Percentiles rank a stretch among this genome's conserved stretches.
Conservation (phyloP, 1,284 basidiomycete species). For the Singerocomus rubriflavus region DNA sequence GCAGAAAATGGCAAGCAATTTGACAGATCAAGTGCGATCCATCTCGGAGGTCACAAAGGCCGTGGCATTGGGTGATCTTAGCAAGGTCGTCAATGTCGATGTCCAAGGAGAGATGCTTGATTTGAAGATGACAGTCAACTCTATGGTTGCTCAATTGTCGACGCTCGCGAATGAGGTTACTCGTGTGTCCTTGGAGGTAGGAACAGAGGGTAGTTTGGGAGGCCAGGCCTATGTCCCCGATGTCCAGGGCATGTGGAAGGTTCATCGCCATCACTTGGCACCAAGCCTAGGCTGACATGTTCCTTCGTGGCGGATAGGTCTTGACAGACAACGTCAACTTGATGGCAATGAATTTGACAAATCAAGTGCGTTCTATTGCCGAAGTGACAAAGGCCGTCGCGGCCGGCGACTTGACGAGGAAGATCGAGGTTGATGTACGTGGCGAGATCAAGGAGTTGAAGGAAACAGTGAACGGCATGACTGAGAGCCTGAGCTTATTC, state of each 20-base stretch:
- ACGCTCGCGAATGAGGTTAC: slow-evolving; percentile 85
- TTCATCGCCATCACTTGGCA: slow-evolving; percentile 26
- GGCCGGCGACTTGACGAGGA: slow-evolving; percentile 84
- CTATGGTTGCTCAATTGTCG: slow-evolving; percentile 86
- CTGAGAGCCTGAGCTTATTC: slow-evolving; percentile 82
- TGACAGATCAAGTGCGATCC: slow-evolving; percentile 96
- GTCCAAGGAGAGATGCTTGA: slow-evolving; percentile 98
- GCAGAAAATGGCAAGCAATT: slow-evolving; percentile 85
- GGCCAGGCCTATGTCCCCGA: slow-evolving; percentile 89
- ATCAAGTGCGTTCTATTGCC: slow-evolving; percentile 88
- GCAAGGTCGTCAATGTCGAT: slow-evolving; percentile 89
- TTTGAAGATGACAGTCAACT: slow-evolving; percentile 88
- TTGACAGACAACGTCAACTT: slow-evolving; percentile 80
- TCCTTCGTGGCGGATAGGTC: slow-evolving; percentile 41
- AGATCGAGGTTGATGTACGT: slow-evolving; percentile 85
- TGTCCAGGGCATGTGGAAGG: slow-evolving; percentile 92
- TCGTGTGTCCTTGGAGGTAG: slow-evolving; percentile 87
- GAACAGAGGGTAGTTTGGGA: slow-evolving; percentile 93
- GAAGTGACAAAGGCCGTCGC: slow-evolving; percentile 89
- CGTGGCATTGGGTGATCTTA: slow-evolving; percentile 90
- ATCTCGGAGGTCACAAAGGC: slow-evolving; percentile 98
- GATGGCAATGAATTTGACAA: slow-evolving; percentile 91
- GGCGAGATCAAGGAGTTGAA: slow-evolving; percentile 90
- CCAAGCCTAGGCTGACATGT: slow-evolving; percentile 1
- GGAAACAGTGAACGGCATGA: slow-evolving; percentile 91